These are phyloP conservation scores for Bipolaris victoriae DNA, from an alignment of 2,329 filamentous ascomycete genomes.

Conservation along the genomic window DNA sequence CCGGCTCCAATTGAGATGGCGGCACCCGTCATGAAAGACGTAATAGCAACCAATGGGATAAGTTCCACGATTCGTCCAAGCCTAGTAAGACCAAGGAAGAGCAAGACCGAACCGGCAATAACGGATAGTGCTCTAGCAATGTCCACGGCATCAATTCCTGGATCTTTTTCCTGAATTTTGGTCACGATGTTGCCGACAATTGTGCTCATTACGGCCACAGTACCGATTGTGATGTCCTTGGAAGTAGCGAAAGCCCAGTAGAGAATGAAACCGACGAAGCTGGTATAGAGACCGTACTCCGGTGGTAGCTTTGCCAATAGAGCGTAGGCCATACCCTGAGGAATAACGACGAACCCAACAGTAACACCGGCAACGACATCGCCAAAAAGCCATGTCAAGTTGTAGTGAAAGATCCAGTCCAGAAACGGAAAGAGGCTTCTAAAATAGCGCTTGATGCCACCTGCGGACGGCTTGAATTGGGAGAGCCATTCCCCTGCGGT, in stretches of 20 bases:
- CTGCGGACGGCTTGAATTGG: constrained; percentile 64
- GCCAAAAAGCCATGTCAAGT: constrained; percentile 84
- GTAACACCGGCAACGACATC: constrained; percentile 86
- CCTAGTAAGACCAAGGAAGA: constrained; percentile 78
- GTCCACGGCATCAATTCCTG: constrained; percentile 48
- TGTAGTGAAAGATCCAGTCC: constrained; percentile 89
- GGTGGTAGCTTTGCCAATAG: constrained; percentile 78
- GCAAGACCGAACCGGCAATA: constrained; percentile 78
- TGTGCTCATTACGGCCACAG: constrained; percentile 94
- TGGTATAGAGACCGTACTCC: constrained; percentile 89
- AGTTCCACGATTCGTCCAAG: constrained; percentile 92
- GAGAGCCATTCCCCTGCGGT: constrained; percentile 73
- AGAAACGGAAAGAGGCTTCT: constrained; percentile 83
- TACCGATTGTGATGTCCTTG: constrained; percentile 98
- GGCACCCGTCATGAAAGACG: constrained; percentile 97
- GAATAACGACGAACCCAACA: constrained; percentile 83
- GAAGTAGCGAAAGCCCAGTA: constrained; percentile 99
- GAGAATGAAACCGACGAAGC: constrained; percentile 91
- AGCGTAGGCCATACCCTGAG: constrained; percentile 96
- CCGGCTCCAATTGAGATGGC: constrained; percentile 86
- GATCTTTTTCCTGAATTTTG: constrained; percentile 61
- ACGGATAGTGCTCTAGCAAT: constrained; percentile 83
- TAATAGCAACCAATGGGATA: constrained; percentile 88
- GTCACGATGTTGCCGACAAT: constrained; percentile 82
- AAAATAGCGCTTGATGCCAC: constrained; percentile 65